Evolutionary conservation across 768 basidiomycete species (phyloP).

Genomic region (Baorangia bicolor): DNA sequence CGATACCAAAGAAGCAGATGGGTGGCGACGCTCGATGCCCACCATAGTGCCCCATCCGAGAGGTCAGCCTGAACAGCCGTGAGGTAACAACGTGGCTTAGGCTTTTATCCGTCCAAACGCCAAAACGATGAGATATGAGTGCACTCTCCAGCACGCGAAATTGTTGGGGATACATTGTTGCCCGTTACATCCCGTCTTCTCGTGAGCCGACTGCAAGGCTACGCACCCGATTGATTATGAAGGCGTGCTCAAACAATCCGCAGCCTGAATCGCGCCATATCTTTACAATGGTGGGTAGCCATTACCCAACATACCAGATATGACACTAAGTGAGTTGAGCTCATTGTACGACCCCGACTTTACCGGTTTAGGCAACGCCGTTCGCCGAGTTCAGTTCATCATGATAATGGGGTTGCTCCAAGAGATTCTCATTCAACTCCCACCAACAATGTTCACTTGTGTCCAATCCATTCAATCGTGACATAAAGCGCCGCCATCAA

Average conservation of each 20-base stretch:
- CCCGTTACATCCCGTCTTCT: neutral
- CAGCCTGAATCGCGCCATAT: neutral
- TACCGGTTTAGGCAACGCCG: neutral
- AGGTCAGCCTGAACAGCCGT: neutral
- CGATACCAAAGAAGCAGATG: slow-evolving; percentile 14
- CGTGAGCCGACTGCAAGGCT: neutral
- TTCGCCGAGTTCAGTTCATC: neutral
- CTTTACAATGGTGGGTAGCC: neutral
- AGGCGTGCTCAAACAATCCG: neutral
- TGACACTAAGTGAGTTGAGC: neutral
- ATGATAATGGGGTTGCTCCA: neutral
- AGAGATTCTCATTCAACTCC: slow-evolving; percentile 1
- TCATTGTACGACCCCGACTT: neutral
- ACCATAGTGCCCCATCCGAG: neutral
- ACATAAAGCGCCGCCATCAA: slow-evolving; percentile 5
- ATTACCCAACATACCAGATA: neutral
- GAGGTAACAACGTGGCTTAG: slow-evolving; percentile 25
- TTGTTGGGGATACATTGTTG: neutral
- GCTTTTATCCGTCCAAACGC: slow-evolving; percentile 9
- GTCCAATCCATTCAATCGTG: neutral
- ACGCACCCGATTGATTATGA: neutral
- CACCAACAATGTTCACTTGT: slow-evolving; percentile 9
- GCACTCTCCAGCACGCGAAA: neutral
- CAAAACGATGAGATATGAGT: neutral
- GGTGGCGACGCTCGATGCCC: neutral